Evolutionary conservation across 768 basidiomycete genomes (phyloP).

Genomic region (Strobilomyces confusus): DNA sequence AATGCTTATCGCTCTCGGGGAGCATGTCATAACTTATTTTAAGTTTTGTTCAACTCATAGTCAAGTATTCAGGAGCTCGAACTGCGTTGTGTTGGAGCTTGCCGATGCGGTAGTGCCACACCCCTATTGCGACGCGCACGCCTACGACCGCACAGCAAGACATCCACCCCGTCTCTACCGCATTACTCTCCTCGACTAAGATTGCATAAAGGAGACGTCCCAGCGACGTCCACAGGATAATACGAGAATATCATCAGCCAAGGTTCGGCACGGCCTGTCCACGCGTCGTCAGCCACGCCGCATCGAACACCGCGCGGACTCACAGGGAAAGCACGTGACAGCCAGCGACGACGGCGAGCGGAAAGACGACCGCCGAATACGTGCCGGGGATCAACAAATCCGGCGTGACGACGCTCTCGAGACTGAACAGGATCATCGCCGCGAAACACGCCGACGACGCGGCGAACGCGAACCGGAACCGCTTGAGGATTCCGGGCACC

Average conservation of each 20-base stretch:
- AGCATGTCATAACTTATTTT: no score
- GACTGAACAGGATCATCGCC: constrained; percentile 54
- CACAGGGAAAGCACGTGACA: constrained; percentile 77
- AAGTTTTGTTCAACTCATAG: no score
- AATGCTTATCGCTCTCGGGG: no score
- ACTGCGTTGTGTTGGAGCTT: no score
- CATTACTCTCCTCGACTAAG: neutral
- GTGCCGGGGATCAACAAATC: constrained; percentile 60
- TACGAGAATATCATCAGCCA: constrained; percentile 85
- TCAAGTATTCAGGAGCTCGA: no score
- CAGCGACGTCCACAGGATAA: constrained; percentile 1
- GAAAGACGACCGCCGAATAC: constrained; percentile 78
- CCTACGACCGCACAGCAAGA: neutral
- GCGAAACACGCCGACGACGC: constrained; percentile 49
- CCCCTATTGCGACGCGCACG: no score
- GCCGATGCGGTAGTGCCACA: no score
- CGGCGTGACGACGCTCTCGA: constrained; percentile 47
- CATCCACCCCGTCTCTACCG: neutral
- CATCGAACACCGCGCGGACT: constrained; percentile 29
- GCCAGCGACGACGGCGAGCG: constrained; percentile 62
- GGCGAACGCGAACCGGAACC: constrained; percentile 66
- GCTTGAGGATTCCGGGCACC: constrained; percentile 76
- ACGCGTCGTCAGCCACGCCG: neutral
- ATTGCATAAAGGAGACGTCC: neutral
- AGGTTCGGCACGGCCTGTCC: constrained; percentile 72